phyloP scores from a whole-genome alignment of 2,329 filamentous ascomycete species.

The Dothistroma septosporum region DNA sequence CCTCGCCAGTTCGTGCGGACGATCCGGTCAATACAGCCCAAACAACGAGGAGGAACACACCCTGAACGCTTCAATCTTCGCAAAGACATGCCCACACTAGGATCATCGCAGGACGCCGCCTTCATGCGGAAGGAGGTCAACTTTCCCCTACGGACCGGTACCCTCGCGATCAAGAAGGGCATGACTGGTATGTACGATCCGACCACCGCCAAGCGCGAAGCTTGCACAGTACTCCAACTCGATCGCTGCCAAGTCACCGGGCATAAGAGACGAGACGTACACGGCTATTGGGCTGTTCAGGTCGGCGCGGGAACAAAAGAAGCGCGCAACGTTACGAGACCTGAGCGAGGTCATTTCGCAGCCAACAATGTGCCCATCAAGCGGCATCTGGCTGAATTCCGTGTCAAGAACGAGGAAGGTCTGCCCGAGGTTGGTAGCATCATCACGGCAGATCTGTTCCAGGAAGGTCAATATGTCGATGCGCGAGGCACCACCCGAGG shows the following conservation, averaged over 20 bases:
- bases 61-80: conserved; percentile 52
- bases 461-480: conserved; percentile 85
- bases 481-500: conserved; percentile 73
- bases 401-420: conserved; percentile 68
- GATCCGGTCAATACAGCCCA: conserved; percentile 52
- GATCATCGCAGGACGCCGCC: conserved; percentile 55
- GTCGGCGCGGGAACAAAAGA: conserved; percentile 74
- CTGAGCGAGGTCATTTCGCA: conserved; percentile 84
- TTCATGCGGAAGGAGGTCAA: conserved; percentile 55
- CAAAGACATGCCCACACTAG: conserved; percentile 51
- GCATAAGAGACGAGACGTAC: conserved; percentile 71
- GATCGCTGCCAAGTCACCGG: conserved; percentile 87
- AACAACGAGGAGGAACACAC: conserved; percentile 40
- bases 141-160: conserved; percentile 68
- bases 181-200: conserved; percentile 88
- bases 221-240: conserved; percentile 90
- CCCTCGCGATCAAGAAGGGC: conserved; percentile 85
- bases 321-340: conserved; percentile 71
- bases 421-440: conserved; percentile 70
- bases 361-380: conserved; percentile 78
- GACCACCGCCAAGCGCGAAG: conserved; percentile 68
- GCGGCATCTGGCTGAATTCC: conserved; percentile 78
- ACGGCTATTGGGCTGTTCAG: conserved; percentile 95
- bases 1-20: conserved; percentile 36
- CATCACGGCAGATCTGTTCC: conserved; percentile 86